phyloP scores from a whole-genome alignment of 306 rosid species.

The Urtica urens region DNA sequence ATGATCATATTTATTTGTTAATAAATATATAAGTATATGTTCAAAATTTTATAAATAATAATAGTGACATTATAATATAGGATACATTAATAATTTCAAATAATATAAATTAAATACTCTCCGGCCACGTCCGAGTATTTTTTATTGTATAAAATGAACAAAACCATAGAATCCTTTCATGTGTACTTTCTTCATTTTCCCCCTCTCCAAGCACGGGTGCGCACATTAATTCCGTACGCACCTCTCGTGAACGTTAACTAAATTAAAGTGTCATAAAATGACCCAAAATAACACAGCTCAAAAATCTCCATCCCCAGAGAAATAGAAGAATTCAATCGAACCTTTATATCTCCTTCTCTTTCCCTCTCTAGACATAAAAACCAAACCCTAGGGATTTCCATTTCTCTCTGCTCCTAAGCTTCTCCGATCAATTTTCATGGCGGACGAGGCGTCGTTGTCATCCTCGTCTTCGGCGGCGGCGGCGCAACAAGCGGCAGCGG shows the following conservation, averaged over 20 bases:
- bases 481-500: conserved; percentile 20
- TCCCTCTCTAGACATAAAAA: conserved; percentile 7
- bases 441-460: conserved; percentile 43
- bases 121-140: too few species aligned
- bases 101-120: too few species aligned
- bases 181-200: too few species aligned
- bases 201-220: background rate
- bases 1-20: too few species aligned
- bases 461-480: conserved; percentile 20
- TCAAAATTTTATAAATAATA: too few species aligned
- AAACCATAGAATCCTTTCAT: too few species aligned
- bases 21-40: too few species aligned
- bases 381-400: conserved; percentile 32
- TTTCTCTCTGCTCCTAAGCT: background rate
- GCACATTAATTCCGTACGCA: background rate
- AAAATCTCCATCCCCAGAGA: background rate
- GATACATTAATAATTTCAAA: too few species aligned
- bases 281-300: background rate
- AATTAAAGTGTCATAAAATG: background rate
- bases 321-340: background rate
- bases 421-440: conserved; percentile 50
- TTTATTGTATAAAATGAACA: too few species aligned
- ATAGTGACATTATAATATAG: too few species aligned
- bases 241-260: background rate
- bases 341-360: background rate